Evolutionary conservation across 495 filamentous ascomycete genomes (phyloP).

Genomic region (Daldinia caldariorum): DNA sequence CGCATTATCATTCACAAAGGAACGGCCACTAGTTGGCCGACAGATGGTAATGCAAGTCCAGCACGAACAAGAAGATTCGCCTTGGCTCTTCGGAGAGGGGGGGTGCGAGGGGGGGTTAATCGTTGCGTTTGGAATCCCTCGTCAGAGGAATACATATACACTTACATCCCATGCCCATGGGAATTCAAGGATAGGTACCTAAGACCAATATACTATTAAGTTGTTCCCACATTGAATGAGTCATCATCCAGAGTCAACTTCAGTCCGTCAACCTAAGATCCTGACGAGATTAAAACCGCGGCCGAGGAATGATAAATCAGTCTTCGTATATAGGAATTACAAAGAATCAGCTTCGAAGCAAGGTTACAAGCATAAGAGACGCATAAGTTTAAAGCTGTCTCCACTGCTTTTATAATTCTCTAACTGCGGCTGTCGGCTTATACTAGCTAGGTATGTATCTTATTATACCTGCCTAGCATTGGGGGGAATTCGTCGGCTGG

Average conservation of each 20-base stretch:
- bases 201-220: not conserved
- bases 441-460: not conserved
- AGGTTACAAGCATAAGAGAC: not conserved
- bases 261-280: constrained; percentile 39
- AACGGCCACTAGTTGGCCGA: constrained; percentile 8
- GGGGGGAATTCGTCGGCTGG: not conserved
- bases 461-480: not conserved
- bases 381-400: not conserved
- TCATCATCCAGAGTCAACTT: constrained; percentile 4
- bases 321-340: not conserved
- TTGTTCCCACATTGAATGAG: constrained; percentile 11
- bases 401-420: constrained; percentile 1
- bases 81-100: not conserved
- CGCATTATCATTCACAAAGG: not conserved
- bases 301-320: constrained; percentile 5
- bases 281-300: constrained; percentile 21
- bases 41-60: constrained; percentile 16
- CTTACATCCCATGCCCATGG: no score
- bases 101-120: not conserved
- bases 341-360: not conserved
- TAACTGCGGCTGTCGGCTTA: not conserved
- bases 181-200: no score
- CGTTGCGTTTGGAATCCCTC: not conserved
- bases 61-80: constrained; percentile 3
- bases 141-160: not conserved